Evolutionary conservation across 192 early-diverging fungal species (phyloP), one percentile per base, ranked within the genome.

Genomic region (Phycomyces blakesleeanus): DNA sequence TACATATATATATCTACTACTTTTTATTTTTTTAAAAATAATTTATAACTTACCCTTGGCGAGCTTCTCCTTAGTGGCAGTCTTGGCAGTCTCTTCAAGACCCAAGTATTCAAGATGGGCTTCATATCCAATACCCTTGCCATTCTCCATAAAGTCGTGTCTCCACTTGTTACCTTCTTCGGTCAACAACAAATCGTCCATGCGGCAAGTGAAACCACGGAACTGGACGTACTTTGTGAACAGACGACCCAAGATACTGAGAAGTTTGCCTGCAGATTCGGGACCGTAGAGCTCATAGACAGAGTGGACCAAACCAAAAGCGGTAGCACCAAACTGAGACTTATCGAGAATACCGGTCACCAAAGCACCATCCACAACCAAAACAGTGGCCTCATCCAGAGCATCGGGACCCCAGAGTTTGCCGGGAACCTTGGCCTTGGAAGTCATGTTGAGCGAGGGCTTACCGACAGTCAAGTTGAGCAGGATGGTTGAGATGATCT

Each of bases 101-200:
- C 87, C 87, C 27, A 94, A 81, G 69, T 85, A 97, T 59, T 88
- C 87, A 21, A 86, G 70, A 9, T 87, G 82, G 20, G 88, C 90
- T 58, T 89, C 79, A 39, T 74, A 77, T 56, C 95, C 97, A 49
- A 86, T 79, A 22, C 69, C 69, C 57, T 69, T 68, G 66, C 84
- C 81, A 26, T 74, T 69, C 24, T 81, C 65, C 59, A 97, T 83
- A 24, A 97, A 78, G 21, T 88, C 85, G 34, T 83, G 83, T 59
- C 97, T 85, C 34, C 79, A 70, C 25, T 70, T 71, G 68, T 99
- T 87, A 34, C 96, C 97, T 69, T 89, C 82, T 8, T 69, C 69
- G 21, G 89, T 98, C 29, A 99, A 79, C 47, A 83, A 77, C 79
- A 99, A 83, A 86, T 99, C 97, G 71, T 98, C 96, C 94, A 99